phyloP scores from a whole-genome alignment of 495 filamentous ascomycete species.

The Patellaria atrata region DNA sequence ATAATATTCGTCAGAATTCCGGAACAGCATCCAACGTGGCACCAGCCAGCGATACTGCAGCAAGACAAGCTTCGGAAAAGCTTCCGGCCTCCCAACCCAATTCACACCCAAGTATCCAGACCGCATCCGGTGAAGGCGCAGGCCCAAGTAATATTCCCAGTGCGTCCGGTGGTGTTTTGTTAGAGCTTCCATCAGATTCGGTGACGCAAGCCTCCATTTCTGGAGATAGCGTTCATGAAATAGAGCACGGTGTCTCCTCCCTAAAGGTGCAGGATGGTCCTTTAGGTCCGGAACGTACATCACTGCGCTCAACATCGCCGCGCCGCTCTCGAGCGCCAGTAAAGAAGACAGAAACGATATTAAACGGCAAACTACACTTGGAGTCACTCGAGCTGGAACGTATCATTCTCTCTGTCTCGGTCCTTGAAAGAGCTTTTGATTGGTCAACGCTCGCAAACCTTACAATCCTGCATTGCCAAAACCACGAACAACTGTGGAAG shows the following conservation, averaged over 20 bases:
- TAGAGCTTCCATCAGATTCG: neutral
- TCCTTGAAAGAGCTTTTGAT: slow-evolving; percentile 59
- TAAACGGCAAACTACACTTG: slow-evolving; percentile 43
- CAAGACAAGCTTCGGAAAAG: neutral
- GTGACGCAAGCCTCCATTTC: neutral
- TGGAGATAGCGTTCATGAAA: neutral
- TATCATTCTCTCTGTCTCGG: slow-evolving; percentile 55
- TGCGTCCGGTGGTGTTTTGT: slow-evolving; percentile 9
- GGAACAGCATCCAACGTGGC: slow-evolving; percentile 1
- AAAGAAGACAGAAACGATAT: slow-evolving; percentile 2
- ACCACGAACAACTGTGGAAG: slow-evolving; percentile 72
- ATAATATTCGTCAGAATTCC: slow-evolving; percentile 40
- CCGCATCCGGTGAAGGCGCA: neutral
- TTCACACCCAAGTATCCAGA: too few relatives aligned
- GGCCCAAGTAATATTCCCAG: neutral
- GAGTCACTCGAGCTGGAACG: slow-evolving; percentile 72
- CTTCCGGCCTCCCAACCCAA: too few relatives aligned
- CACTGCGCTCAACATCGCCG: too few relatives aligned
- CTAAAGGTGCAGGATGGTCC: neutral
- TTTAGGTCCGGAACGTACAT: too few relatives aligned
- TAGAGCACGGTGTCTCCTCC: too few relatives aligned
- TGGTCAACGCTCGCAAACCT: slow-evolving; percentile 65
- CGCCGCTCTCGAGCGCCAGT: too few relatives aligned
- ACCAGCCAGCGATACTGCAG: slow-evolving; percentile 3
- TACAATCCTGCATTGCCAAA: slow-evolving; percentile 66